These are phyloP conservation scores for Tetradesmus obliquus DNA, from an alignment of 139 green algal species.

Conservation along the genomic window DNA sequence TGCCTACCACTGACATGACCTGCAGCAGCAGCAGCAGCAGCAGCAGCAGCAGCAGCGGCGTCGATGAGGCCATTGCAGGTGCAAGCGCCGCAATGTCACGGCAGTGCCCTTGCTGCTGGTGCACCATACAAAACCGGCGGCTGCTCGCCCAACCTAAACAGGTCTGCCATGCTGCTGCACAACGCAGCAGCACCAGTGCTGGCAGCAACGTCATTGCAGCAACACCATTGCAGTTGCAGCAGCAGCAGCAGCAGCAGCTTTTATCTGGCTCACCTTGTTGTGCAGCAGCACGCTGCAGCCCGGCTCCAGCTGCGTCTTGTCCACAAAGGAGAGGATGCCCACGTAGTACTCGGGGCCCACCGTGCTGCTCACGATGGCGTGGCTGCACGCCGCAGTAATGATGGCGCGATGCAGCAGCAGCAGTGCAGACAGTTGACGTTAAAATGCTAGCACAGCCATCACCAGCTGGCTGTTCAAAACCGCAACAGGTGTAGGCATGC, in stretches of 20 bases:
- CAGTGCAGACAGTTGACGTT: not conserved
- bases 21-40: slow-evolving; percentile 48
- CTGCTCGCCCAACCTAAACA: not conserved
- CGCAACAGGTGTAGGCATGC: too few species aligned
- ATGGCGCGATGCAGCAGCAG: not conserved
- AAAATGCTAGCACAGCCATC: too few species aligned
- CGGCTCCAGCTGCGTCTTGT: slow-evolving; percentile 99
- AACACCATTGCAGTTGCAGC: not conserved
- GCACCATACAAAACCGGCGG: not conserved
- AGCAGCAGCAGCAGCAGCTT: not conserved
- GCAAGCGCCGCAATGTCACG: not conserved
- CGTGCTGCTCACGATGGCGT: slow-evolving; percentile 95
- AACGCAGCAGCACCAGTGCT: not conserved
- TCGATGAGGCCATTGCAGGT: not conserved
- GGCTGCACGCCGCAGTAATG: slow-evolving; percentile 57
- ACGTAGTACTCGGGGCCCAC: slow-evolving; percentile 99
- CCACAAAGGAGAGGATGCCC: slow-evolving; percentile 97
- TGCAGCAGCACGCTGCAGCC: slow-evolving; percentile 97
- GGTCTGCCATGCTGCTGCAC: too few species aligned
- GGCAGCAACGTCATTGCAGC: not conserved
- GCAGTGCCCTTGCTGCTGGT: not conserved
- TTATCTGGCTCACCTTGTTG: slow-evolving; percentile 85
- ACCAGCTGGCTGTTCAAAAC: too few species aligned
- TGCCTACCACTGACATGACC: slow-evolving; percentile 95
- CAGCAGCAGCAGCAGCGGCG: not conserved